Evolutionary conservation across 1,284 basidiomycete species (phyloP), one percentile per base, ranked within the genome.

Genomic region (Sphagnurus paluster): DNA sequence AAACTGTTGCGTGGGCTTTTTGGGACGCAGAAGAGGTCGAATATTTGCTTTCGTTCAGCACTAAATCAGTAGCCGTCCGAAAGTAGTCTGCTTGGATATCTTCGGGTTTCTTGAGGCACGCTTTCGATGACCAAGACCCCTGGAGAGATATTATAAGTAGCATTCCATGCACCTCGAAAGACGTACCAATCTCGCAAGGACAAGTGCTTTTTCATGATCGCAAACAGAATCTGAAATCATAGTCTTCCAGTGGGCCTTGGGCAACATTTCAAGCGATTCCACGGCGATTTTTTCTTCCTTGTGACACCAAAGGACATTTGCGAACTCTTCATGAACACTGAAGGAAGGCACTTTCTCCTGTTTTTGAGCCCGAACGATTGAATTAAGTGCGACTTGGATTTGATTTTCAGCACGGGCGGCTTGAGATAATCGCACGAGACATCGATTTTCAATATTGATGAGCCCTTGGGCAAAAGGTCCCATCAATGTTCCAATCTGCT

Each of bases 91-190:
- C 58, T 49, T 80, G 78, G 45, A 98, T 94, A 38, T 84, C 79
- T n/a, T 77, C 73, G 0, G 93, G 84, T 38, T 89, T 88, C 59
- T 90, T 85, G 28, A 95, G 69, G 49, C 90, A 89, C 2, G 96
- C 93, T 54, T 90, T 82, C 2, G 90, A 82, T 17, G 82, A 85
- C 96, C 96, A 99, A 16, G 87, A 77, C 2, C 94, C 95, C 90
- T 94, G 55, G 21, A 33, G 33, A 17, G 21, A 36, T 50, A n/a
- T 20, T 16, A 35, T 14, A 40, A n/a, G n/a, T n/a, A n/a, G n/a
- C n/a, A n/a, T n/a, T n/a, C n/a, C n/a, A n/a, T n/a, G n/a, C n/a
- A n/a, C n/a, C n/a, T n/a, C 17, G 10, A n/a, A 16, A 33, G 14
- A 40, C 79, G 52, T 55, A 90, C 89, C 62, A 89, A 61, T 40